These are phyloP conservation scores for Amaranthus hypochondriacus DNA, from an alignment of 148 eudicot genomes.

Conservation along the genomic window DNA sequence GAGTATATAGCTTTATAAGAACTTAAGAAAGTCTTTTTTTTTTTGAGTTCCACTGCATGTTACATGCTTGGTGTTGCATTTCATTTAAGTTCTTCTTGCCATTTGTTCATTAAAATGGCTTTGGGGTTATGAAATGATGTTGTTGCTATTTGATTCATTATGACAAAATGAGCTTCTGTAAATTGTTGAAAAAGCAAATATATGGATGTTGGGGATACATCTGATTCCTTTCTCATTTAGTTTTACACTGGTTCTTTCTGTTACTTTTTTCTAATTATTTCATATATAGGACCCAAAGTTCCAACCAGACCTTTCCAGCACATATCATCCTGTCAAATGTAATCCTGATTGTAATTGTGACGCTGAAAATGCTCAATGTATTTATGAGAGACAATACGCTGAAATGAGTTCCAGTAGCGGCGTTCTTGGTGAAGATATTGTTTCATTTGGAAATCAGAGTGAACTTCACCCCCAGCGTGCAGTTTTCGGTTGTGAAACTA, in stretches of 20 bases:
- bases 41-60: not conserved
- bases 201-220: too few relatives aligned
- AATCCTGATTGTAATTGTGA: conserved; percentile 77
- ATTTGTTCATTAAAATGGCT: not conserved
- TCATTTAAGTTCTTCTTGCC: not conserved
- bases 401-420: conserved; percentile 99
- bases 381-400: conserved; percentile 84
- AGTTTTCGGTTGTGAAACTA: conserved; percentile 86
- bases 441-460: conserved; percentile 89
- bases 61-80: not conserved
- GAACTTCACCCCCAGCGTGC: conserved; percentile 78
- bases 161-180: not conserved
- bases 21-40: not conserved
- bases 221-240: not conserved
- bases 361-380: conserved; percentile 46
- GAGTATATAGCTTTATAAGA: not conserved
- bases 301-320: conserved; percentile 67
- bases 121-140: too few relatives aligned
- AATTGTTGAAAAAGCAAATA: not conserved
- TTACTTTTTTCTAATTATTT: conserved; percentile 1
- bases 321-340: conserved; percentile 79
- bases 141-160: not conserved
- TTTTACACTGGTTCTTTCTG: not conserved
- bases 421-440: conserved; percentile 75
- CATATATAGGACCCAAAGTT: conserved; percentile 69